Percentiles rank a stretch among this genome's conserved stretches.
phyloP scores from a whole-genome alignment of 1,284 basidiomycete genomes.

The Thelephora terrestris region DNA sequence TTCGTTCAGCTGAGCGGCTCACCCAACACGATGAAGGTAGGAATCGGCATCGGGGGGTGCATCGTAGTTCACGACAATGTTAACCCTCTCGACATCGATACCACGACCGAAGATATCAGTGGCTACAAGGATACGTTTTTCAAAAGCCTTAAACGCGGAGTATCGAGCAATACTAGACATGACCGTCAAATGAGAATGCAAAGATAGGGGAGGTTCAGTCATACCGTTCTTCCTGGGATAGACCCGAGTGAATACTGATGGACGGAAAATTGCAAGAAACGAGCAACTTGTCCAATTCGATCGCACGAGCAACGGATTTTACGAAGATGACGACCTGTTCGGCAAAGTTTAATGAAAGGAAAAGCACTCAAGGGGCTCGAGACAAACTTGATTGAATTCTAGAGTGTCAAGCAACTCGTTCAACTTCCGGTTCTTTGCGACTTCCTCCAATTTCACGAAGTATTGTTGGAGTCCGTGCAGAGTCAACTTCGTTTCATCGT shows the following conservation, averaged over 20 bases:
- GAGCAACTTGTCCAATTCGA: conserved; percentile 92
- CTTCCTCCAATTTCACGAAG: conserved; percentile 94
- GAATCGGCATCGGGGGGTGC: conserved; percentile 95
- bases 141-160: conserved; percentile 98
- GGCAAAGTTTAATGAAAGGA: conserved; percentile 5
- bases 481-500: conserved; percentile 98
- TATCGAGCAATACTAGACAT: conserved; percentile 81
- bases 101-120: conserved; percentile 97
- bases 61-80: conserved; percentile 95
- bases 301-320: conserved; percentile 94
- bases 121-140: conserved; percentile 97
- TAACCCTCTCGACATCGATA: conserved; percentile 96
- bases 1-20: conserved; percentile 17
- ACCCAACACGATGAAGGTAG: conserved; percentile 98
- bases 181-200: conserved; percentile 3
- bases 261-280: conserved; percentile 98
- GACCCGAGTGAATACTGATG: conserved; percentile 93
- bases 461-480: conserved; percentile 98
- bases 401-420: conserved; percentile 94
- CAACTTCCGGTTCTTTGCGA: conserved; percentile 93
- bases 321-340: conserved; percentile 96
- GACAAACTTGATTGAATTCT: conserved; percentile 94
- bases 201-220: conserved; percentile 20
- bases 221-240: conserved; percentile 92
- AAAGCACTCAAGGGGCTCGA: not conserved